Evolutionary conservation across 2,329 filamentous ascomycete genomes (phyloP).

Genomic region (Hypoxylon sp.): DNA sequence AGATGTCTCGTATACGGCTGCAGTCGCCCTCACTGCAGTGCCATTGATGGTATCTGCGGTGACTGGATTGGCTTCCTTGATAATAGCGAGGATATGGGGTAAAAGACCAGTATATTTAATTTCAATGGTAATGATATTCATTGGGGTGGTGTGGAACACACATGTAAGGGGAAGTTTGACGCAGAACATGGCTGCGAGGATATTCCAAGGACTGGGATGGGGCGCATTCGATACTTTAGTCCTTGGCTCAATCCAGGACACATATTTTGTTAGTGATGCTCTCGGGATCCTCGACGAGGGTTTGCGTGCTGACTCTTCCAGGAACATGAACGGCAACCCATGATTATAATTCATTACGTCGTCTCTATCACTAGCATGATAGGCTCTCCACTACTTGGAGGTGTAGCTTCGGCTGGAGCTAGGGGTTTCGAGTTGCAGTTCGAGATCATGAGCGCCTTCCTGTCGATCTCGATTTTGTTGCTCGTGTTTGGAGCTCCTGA

Average conservation of each 20-base stretch:
- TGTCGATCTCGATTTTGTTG: conserved; percentile 61
- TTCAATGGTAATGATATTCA: conserved; percentile 61
- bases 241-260: conserved; percentile 67
- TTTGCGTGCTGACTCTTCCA: conserved; percentile 44
- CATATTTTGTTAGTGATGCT: conserved; percentile 64
- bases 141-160: conserved; percentile 66
- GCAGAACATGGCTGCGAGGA: conserved; percentile 64
- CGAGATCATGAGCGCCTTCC: conserved; percentile 64
- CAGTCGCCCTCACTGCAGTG: conserved; percentile 65
- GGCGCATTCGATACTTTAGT: conserved; percentile 69
- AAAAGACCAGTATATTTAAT: conserved; percentile 67
- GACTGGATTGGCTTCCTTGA: conserved; percentile 59
- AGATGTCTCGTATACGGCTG: conserved; percentile 61
- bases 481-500: conserved; percentile 65
- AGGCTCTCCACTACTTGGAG: conserved; percentile 67
- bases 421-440: conserved; percentile 63
- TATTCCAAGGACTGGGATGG: conserved; percentile 71
- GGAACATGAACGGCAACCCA: conserved; percentile 66
- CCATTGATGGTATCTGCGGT: conserved; percentile 65
- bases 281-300: not conserved
- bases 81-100: conserved; percentile 62
- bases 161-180: conserved; percentile 57
- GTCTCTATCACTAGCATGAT: conserved; percentile 63
- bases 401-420: conserved; percentile 59
- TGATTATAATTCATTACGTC: conserved; percentile 61